Evolutionary conservation across 2,329 filamentous ascomycete species (phyloP).

Genomic region (Claviceps paspali): DNA sequence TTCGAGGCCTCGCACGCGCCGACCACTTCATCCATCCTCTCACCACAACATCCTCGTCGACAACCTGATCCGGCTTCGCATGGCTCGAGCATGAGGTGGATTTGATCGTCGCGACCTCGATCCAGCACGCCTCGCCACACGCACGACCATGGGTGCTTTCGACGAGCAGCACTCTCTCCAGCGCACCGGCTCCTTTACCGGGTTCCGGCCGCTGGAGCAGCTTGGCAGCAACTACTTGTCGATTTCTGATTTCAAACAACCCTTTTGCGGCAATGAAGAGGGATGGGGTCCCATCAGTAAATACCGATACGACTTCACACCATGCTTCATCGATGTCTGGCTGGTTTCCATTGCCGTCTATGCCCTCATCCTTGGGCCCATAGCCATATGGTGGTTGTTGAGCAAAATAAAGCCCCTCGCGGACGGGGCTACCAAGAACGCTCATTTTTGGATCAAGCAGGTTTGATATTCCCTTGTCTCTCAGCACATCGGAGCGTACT

Average conservation of each 20-base stretch:
- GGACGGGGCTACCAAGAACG: slow-evolving; percentile 58
- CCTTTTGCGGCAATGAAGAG: slow-evolving; percentile 75
- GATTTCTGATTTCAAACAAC: slow-evolving; percentile 38
- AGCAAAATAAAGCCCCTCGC: slow-evolving; percentile 43
- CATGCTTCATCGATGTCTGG: slow-evolving; percentile 92
- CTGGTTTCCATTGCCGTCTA: slow-evolving; percentile 63
- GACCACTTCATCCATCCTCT: slow-evolving; percentile 1
- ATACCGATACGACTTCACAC: slow-evolving; percentile 82
- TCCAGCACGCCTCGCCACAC: slow-evolving; percentile 5
- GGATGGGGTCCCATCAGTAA: slow-evolving; percentile 92
- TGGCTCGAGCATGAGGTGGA: slow-evolving; percentile 8
- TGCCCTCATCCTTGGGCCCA: slow-evolving; percentile 61
- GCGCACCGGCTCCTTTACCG: slow-evolving; percentile 46
- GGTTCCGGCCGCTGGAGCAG: slow-evolving; percentile 33
- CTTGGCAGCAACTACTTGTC: slow-evolving; percentile 47
- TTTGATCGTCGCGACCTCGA: slow-evolving; percentile 9
- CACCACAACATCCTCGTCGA: slow-evolving; percentile 5
- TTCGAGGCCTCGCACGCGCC: background rate
- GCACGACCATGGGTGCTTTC: slow-evolving; percentile 15
- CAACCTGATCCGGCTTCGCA: slow-evolving; percentile 7
- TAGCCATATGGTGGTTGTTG: slow-evolving; percentile 67
- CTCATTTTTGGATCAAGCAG: slow-evolving; percentile 88
- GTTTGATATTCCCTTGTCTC: slow-evolving; percentile 15
- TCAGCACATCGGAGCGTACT: no score
- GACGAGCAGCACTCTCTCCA: slow-evolving; percentile 31